Base-by-base conservation (phyloP, 768 basidiomycete species). In the Porphyrellus cyaneotinctus region DNA sequence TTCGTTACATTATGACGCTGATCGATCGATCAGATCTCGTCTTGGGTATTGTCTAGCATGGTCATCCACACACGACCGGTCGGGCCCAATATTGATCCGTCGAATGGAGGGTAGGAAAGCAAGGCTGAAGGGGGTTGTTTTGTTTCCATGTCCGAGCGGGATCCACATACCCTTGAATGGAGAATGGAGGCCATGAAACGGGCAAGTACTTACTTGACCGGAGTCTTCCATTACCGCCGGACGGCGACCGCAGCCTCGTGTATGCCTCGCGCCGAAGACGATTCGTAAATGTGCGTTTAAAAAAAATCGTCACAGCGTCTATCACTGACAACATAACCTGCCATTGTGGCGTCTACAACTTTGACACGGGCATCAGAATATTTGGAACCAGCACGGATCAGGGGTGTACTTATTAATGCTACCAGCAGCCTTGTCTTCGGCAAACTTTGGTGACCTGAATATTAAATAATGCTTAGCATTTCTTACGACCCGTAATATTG, bases 181-280 rank as follows among this genome's bases (percentile, higher is more conserved):
- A 42, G 46, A 49, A 36, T 8, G 20, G 22, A 35, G 45, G 50
- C 28, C 24, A 17, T 17, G 51, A 47, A 59, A 28, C 28, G 42
- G 36, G 35, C 24, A 32, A 32, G 31, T 6, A 42, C 38, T 12
- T 20, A 26, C 22, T 47, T 43, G 57, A 26, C 37, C 37, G 15
- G 26, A 26, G 30, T 12, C 44, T 55, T 64, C 56, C 56, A 58
- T 62, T 63, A 23, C 36, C 31, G 23, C 22, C 14, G 4, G 23
- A 26, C 33, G 36, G 17, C 30, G 41, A 35, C n/a, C 43, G 26
- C 13, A 18, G 53, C 38, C 51, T 56, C 59, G 6, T 52, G 55
- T 33, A 33, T 18, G 22, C 44, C 35, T 37, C 38, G 31, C 14
- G 46, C 2, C n/a, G 6, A 15, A 9, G 15, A 31, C 8, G 6